phyloP scores from a whole-genome alignment of 208 protist genomes.

The Trypanosoma grayi region DNA sequence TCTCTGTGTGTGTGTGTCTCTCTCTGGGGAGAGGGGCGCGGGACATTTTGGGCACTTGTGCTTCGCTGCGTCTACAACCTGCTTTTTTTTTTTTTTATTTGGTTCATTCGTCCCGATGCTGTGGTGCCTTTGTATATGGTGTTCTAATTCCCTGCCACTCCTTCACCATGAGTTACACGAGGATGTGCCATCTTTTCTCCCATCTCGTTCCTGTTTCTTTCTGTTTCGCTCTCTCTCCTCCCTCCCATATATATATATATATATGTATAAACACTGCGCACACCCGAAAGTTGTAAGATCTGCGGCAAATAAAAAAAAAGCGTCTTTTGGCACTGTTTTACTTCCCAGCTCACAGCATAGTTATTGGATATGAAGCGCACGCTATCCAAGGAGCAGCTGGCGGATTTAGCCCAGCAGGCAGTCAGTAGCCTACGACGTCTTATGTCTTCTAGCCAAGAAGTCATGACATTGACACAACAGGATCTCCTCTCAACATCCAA shows the following conservation, averaged over 20 bases:
- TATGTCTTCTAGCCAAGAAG: conserved; percentile 42
- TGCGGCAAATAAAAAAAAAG: neutral
- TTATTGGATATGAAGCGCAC: conserved; percentile 25
- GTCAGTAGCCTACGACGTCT: conserved; percentile 55
- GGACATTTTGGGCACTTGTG: too few species aligned
- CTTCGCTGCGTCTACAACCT: too few species aligned
- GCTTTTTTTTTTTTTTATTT: too few species aligned
- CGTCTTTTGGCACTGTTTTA: too few species aligned
- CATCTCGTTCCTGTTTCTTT: neutral
- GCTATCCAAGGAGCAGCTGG: conserved; percentile 48
- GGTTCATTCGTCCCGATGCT: too few species aligned
- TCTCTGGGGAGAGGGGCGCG: too few species aligned
- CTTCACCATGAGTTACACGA: too few species aligned
- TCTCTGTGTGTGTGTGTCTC: too few species aligned
- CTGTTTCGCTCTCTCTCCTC: conserved; percentile 16
- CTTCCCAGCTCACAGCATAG: too few species aligned
- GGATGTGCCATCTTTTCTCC: neutral
- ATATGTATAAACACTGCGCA: neutral
- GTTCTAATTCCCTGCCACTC: too few species aligned
- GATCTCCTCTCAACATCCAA: conserved; percentile 51
- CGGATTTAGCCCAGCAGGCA: conserved; percentile 61
- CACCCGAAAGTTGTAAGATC: neutral
- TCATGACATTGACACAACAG: conserved; percentile 40
- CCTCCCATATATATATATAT: neutral
- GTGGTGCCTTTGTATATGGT: too few species aligned